phyloP scores from a whole-genome alignment of 495 filamentous ascomycete genomes.

The Evansstolkia leycettana region DNA sequence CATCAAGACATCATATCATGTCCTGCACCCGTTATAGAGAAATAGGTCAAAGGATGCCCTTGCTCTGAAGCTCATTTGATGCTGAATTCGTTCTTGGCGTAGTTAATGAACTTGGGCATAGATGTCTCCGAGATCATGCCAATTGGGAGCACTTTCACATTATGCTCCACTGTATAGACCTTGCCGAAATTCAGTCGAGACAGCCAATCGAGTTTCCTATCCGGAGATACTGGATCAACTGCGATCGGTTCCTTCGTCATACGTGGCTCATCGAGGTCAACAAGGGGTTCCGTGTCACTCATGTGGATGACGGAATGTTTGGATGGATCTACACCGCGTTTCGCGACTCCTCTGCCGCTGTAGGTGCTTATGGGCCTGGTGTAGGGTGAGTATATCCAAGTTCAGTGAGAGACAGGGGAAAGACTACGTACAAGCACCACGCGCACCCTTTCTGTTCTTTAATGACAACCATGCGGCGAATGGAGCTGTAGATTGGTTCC shows the following conservation, averaged over 20 bases:
- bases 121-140: slow-evolving; percentile 17
- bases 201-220: slow-evolving; percentile 20
- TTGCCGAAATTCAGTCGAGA: slow-evolving; percentile 37
- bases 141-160: slow-evolving; percentile 28
- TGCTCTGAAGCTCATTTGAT: no score
- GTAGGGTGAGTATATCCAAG: no score
- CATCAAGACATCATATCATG: no score
- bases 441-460: slow-evolving; percentile 11
- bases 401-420: background rate
- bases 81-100: slow-evolving; percentile 5
- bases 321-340: slow-evolving; percentile 14
- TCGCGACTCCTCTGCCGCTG: slow-evolving; percentile 18
- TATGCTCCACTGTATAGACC: slow-evolving; percentile 35
- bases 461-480: slow-evolving; percentile 23
- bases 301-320: slow-evolving; percentile 30
- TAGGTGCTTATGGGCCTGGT: slow-evolving; percentile 26
- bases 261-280: slow-evolving; percentile 6
- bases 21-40: no score
- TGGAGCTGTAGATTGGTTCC: slow-evolving; percentile 14
- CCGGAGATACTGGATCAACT: slow-evolving; percentile 10
- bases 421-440: slow-evolving; percentile 19
- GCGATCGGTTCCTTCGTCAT: slow-evolving; percentile 22
- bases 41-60: no score
- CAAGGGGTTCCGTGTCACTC: slow-evolving; percentile 5
- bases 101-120: slow-evolving; percentile 14